Evolutionary conservation across 306 rosid genomes (phyloP).

Genomic region (Medicago lupulina): DNA sequence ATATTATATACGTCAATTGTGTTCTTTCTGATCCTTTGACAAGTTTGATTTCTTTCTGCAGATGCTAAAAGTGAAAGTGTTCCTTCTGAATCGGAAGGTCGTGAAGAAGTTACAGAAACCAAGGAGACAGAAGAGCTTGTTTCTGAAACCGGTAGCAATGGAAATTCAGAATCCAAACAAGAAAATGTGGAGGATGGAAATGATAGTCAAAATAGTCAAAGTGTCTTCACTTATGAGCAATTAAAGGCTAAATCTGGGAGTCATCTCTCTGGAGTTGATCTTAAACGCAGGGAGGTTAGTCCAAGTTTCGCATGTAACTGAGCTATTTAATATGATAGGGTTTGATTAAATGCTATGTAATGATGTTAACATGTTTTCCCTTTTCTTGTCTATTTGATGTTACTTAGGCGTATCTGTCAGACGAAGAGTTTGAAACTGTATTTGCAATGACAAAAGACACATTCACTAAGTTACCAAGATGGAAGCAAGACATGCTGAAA

Average conservation of each 20-base stretch:
- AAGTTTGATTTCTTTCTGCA: conserved; percentile 42
- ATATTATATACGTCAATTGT: conserved; percentile 12
- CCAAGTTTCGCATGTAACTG: conserved; percentile 24
- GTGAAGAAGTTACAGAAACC: conserved; percentile 64
- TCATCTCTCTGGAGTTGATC: conserved; percentile 85
- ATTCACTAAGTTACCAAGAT: conserved; percentile 84
- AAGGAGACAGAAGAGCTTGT: conserved; percentile 66
- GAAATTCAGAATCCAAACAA: conserved; percentile 64
- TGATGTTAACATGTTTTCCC: conserved; percentile 36
- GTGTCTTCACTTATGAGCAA: conserved; percentile 77
- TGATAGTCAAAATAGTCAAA: conserved; percentile 49
- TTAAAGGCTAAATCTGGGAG: conserved; percentile 82
- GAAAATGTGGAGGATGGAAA: conserved; percentile 53
- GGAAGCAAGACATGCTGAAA: conserved; percentile 99
- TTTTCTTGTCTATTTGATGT: conserved; percentile 37
- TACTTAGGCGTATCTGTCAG: conserved; percentile 85
- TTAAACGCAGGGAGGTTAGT: conserved; percentile 90
- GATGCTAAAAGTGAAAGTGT: conserved; percentile 65
- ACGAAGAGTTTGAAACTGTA: conserved; percentile 70
- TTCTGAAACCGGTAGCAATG: conserved; percentile 55
- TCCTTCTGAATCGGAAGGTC: conserved; percentile 60
- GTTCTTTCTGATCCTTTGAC: conserved; percentile 40
- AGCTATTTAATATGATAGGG: conserved; percentile 3
- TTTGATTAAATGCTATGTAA: background rate
- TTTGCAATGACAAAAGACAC: conserved; percentile 81